Percentiles rank a stretch among this genome's conserved stretches.
These are phyloP conservation scores for Eimeria tenella DNA, from an alignment of 169 alveolate species.

Conservation along the genomic window DNA sequence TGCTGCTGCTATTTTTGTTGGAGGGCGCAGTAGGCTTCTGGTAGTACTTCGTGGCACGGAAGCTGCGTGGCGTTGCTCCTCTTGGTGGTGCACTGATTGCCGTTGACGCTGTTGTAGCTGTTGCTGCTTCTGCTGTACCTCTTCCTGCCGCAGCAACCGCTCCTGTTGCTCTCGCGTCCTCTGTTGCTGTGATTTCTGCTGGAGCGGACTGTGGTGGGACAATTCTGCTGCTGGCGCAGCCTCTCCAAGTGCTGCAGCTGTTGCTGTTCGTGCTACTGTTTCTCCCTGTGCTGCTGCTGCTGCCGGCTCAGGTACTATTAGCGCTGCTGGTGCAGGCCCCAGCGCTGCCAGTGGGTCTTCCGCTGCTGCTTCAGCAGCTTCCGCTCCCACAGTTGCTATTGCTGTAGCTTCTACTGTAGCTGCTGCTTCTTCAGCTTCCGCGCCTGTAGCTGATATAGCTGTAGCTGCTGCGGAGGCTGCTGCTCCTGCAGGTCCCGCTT, in stretches of 20 bases:
- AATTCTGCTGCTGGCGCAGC: no score
- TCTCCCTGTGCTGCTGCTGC: neutral
- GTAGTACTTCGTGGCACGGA: neutral
- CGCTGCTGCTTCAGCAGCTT: neutral
- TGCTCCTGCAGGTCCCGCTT: no score
- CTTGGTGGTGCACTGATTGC: neutral
- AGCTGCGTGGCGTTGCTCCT: neutral
- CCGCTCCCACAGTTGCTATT: neutral
- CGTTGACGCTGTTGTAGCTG: neutral
- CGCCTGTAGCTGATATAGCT: no score
- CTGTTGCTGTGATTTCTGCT: no score
- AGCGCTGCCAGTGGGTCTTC: neutral
- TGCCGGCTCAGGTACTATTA: neutral
- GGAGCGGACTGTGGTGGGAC: no score
- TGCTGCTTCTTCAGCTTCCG: conserved; percentile 9
- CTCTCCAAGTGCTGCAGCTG: neutral
- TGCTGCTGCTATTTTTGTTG: neutral
- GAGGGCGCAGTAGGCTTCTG: neutral
- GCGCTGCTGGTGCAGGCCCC: neutral
- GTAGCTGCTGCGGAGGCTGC: no score
- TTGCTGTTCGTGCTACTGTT: neutral
- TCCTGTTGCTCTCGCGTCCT: neutral
- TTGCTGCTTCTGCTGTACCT: neutral
- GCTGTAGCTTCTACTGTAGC: neutral
- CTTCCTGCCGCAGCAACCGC: conserved; percentile 7